These are phyloP conservation scores for Phanerochaete sordida DNA, from an alignment of 768 basidiomycete genomes.

Conservation along the genomic window DNA sequence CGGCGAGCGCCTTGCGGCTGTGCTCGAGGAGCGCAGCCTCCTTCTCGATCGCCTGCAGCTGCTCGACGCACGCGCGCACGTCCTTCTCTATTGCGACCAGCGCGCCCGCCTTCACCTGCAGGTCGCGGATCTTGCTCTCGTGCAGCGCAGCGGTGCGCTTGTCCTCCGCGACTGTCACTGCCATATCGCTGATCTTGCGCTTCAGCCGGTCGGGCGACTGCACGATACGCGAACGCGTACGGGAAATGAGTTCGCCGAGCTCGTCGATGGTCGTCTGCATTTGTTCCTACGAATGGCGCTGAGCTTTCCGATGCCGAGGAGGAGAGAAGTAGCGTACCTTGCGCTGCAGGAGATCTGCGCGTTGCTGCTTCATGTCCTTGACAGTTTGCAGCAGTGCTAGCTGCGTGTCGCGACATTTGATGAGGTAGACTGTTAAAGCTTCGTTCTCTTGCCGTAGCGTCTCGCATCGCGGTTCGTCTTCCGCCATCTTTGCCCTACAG, in stretches of 20 bases:
- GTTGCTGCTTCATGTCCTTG: constrained; percentile 70
- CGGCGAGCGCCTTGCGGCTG: constrained; percentile 63
- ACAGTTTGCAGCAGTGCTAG: constrained; percentile 57
- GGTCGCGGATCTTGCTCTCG: constrained; percentile 74
- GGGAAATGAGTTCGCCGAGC: constrained; percentile 56
- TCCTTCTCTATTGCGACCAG: constrained; percentile 80
- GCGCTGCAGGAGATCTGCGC: constrained; percentile 56
- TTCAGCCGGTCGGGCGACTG: constrained; percentile 90
- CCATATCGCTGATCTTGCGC: constrained; percentile 78
- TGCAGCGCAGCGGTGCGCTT: constrained; percentile 60
- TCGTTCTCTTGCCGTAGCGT: constrained; percentile 58
- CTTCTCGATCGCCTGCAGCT: constrained; percentile 70
- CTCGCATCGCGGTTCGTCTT: constrained; percentile 68
- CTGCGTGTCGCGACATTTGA: constrained; percentile 67
- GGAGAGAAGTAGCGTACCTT: constrained; percentile 40
- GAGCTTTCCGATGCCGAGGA: neutral
- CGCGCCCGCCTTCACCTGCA: constrained; percentile 69
- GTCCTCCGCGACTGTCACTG: constrained; percentile 61
- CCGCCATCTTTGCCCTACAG: constrained; percentile 56
- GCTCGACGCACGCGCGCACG: constrained; percentile 66
- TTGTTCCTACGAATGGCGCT: constrained; percentile 42
- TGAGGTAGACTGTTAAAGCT: constrained; percentile 58
- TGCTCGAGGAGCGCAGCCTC: constrained; percentile 61
- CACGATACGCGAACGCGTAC: constrained; percentile 74
- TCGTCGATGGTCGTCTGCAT: constrained; percentile 58